phyloP scores from a whole-genome alignment of 345 rosid genomes.

The Eucalyptus cloeziana region DNA sequence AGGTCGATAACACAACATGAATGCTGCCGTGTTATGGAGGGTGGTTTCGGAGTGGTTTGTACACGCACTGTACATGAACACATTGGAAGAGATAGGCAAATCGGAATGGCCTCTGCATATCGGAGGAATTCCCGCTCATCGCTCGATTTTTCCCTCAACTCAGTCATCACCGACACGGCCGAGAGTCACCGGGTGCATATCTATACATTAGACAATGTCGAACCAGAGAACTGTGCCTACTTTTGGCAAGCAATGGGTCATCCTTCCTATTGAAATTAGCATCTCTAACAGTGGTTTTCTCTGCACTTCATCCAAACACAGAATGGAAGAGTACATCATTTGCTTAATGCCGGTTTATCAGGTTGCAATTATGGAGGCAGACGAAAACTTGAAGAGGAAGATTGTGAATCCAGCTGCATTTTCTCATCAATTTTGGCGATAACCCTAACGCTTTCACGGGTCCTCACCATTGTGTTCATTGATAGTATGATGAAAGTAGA shows the following conservation, averaged over 20 bases:
- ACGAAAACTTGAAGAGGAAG: neutral
- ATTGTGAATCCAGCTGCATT: neutral
- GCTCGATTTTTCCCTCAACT: neutral
- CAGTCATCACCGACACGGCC: neutral
- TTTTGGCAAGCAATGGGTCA: neutral
- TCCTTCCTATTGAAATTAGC: neutral
- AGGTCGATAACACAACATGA: neutral
- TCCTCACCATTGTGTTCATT: neutral
- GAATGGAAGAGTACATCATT: neutral
- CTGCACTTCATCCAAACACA: neutral
- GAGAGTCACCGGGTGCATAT: neutral
- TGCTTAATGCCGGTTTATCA: neutral
- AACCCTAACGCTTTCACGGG: neutral
- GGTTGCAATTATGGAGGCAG: neutral
- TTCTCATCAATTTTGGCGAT: neutral
- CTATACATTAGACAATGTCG: neutral
- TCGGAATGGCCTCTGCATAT: neutral
- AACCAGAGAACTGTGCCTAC: neutral
- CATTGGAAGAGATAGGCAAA: neutral
- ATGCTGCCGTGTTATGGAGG: neutral
- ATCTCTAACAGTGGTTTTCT: neutral
- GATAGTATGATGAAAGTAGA: neutral
- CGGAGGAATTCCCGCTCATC: neutral
- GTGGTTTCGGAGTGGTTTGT: neutral
- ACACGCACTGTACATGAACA: neutral